phyloP scores from a whole-genome alignment of 495 filamentous ascomycete genomes.

The Talaromyces nanjingensis region DNA sequence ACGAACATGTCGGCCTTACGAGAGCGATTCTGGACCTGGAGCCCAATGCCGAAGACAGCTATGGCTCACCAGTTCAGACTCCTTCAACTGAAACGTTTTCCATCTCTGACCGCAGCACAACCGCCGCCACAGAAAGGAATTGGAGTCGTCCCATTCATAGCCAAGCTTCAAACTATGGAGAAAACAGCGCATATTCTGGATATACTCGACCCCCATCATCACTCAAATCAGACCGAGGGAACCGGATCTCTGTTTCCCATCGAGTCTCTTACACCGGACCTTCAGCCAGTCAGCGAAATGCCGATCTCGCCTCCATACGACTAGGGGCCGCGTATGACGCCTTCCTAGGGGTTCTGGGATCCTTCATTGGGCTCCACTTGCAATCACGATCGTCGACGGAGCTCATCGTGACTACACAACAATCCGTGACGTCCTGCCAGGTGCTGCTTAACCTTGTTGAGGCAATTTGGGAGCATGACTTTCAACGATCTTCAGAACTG shows the following conservation, averaged over 20 bases:
- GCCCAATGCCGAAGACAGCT: slow-evolving; percentile 18
- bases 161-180: slow-evolving; percentile 31
- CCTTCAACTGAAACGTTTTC: slow-evolving; percentile 56
- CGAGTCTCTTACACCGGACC: slow-evolving; percentile 46
- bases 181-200: slow-evolving; percentile 20
- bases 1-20: slow-evolving; percentile 62
- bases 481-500: slow-evolving; percentile 54
- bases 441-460: slow-evolving; percentile 74
- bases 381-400: slow-evolving; percentile 84
- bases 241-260: slow-evolving; percentile 51
- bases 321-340: slow-evolving; percentile 73
- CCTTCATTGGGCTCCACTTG: slow-evolving; percentile 85
- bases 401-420: slow-evolving; percentile 65
- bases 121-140: slow-evolving; percentile 28
- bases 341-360: slow-evolving; percentile 81
- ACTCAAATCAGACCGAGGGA: slow-evolving; percentile 18
- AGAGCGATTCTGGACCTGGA: slow-evolving; percentile 50
- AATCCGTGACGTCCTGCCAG: slow-evolving; percentile 75
- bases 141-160: slow-evolving; percentile 33
- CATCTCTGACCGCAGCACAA: slow-evolving; percentile 12
- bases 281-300: slow-evolving; percentile 34
- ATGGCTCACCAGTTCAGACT: slow-evolving; percentile 54
- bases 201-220: slow-evolving; percentile 28
- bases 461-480: slow-evolving; percentile 71
- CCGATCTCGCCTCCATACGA: slow-evolving; percentile 56